A percentile compares a stretch with the other conserved stretches of the same genome.
phyloP scores from a whole-genome alignment of 139 green algal species.

The Microglena sp. region DNA sequence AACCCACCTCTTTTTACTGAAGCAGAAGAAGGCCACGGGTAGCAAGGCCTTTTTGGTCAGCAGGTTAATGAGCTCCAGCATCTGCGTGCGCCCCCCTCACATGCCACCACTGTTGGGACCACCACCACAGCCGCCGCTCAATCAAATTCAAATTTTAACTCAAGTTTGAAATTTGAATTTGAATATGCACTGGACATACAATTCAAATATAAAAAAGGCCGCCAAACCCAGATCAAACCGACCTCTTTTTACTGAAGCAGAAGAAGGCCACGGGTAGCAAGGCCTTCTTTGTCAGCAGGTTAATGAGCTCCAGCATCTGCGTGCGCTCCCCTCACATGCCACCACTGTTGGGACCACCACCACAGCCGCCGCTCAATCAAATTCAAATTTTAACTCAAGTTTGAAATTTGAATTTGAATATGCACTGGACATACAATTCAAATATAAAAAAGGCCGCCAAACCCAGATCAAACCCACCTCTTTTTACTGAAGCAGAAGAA shows the following conservation, averaged over 20 bases:
- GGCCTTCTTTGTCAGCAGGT: constrained; percentile 43
- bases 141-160: too few species aligned
- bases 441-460: background rate
- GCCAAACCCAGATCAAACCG: constrained; percentile 1
- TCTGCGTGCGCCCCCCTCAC: constrained; percentile 47
- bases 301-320: constrained; percentile 49
- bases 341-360: constrained; percentile 26
- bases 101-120: constrained; percentile 22
- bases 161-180: too few species aligned
- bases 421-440: too few species aligned
- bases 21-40: constrained; percentile 79
- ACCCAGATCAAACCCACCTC: constrained; percentile 29
- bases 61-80: constrained; percentile 39
- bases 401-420: too few species aligned
- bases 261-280: constrained; percentile 80
- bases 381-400: too few species aligned
- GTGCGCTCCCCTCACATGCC: constrained; percentile 34
- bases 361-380: too few species aligned
- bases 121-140: too few species aligned
- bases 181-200: too few species aligned
- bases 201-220: background rate
- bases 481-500: constrained; percentile 14
- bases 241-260: constrained; percentile 82
- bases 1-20: constrained; percentile 74
- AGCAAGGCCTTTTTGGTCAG: constrained; percentile 58